phyloP scores from a whole-genome alignment of 306 rosid species.

The Cicer bijugum region DNA sequence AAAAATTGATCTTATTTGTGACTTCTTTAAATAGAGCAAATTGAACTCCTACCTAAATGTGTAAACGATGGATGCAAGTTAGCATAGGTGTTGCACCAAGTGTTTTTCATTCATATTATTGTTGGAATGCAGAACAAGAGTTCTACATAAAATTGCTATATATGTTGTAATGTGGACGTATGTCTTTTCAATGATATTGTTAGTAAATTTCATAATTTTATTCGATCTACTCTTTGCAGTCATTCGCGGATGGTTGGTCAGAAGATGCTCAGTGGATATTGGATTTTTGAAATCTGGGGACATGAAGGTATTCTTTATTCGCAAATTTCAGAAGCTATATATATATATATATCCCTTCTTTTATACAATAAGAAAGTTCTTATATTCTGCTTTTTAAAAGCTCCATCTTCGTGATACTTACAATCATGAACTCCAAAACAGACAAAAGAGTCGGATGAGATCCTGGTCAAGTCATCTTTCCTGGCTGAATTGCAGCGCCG shows the following conservation, averaged over 20 bases:
- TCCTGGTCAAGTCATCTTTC: slow-evolving; percentile 81
- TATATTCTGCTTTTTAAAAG: slow-evolving; percentile 34
- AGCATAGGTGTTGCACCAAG: slow-evolving; percentile 25
- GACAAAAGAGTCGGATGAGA: slow-evolving; percentile 75
- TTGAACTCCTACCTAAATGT: background rate
- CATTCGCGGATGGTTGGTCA: slow-evolving; percentile 85
- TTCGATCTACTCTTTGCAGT: slow-evolving; percentile 54
- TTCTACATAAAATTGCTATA: background rate
- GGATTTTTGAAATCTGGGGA: slow-evolving; percentile 62
- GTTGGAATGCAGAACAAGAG: slow-evolving; percentile 24
- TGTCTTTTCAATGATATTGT: slow-evolving; percentile 23
- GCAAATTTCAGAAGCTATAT: slow-evolving; percentile 32
- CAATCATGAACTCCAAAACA: slow-evolving; percentile 49
- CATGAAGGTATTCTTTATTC: slow-evolving; percentile 59
- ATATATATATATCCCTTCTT: background rate
- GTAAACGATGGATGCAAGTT: slow-evolving; percentile 27
- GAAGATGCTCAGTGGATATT: slow-evolving; percentile 85
- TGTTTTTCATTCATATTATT: slow-evolving; percentile 4
- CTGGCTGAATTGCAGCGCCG: slow-evolving; percentile 89
- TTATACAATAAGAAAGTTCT: slow-evolving; percentile 1
- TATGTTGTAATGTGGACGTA: background rate
- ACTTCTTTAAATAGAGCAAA: slow-evolving; percentile 4
- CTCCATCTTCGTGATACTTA: slow-evolving; percentile 18
- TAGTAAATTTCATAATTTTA: slow-evolving; percentile 36
- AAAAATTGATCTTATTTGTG: background rate